Conservation (phyloP, 106 monocot species). For the Acorus calamus region DNA sequence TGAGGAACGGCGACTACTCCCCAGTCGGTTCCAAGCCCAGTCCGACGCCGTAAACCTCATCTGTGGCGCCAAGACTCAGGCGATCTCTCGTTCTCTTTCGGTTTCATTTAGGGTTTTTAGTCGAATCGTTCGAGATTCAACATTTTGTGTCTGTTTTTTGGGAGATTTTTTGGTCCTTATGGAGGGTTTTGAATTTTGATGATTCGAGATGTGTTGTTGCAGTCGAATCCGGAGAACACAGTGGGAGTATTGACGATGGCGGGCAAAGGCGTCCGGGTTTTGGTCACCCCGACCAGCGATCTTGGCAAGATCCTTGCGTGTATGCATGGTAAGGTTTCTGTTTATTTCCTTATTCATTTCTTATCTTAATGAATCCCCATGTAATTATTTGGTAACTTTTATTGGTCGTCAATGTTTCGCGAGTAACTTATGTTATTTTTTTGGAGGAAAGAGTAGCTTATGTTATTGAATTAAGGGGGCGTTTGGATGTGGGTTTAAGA, state of each 20-base stretch:
- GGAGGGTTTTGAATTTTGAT: background rate
- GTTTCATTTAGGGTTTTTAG: background rate
- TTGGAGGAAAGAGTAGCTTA: too few species aligned
- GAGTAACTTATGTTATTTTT: too few species aligned
- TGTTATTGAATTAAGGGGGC: too few species aligned
- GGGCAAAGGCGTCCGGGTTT: constrained; percentile 79
- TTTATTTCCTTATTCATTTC: background rate
- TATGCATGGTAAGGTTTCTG: constrained; percentile 63
- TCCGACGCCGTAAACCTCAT: constrained; percentile 86
- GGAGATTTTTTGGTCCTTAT: background rate
- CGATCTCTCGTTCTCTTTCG: background rate
- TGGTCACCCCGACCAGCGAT: constrained; percentile 89
- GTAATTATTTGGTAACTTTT: too few species aligned
- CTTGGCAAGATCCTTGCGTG: constrained; percentile 93
- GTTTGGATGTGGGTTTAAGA: too few species aligned
- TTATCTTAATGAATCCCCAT: too few species aligned
- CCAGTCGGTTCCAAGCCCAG: constrained; percentile 82
- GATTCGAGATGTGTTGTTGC: background rate
- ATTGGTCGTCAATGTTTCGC: too few species aligned
- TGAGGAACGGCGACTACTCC: constrained; percentile 85
- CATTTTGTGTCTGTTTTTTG: background rate
- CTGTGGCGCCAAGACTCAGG: constrained; percentile 97
- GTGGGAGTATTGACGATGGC: constrained; percentile 96
- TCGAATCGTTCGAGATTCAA: too few species aligned
- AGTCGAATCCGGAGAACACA: constrained; percentile 95